phyloP scores from a whole-genome alignment of 306 rosid genomes.

The Abrus precatorius region DNA sequence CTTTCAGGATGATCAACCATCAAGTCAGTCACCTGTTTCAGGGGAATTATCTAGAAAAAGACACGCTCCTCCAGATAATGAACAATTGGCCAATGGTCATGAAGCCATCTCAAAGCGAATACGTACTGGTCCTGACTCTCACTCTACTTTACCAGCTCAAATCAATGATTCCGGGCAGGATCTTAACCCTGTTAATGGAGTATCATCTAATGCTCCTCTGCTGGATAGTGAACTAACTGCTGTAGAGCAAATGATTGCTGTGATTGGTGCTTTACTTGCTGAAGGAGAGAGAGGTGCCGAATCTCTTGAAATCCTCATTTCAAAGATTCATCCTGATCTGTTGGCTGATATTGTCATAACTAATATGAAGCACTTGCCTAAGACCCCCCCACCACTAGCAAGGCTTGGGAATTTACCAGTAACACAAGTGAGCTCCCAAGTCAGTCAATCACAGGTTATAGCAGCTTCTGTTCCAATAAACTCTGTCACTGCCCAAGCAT shows the following conservation, averaged over 20 bases:
- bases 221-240: conserved; percentile 77
- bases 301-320: conserved; percentile 91
- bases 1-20: conserved; percentile 75
- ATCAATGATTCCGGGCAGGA: conserved; percentile 69
- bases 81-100: conserved; percentile 74
- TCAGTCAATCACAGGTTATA: conserved; percentile 60
- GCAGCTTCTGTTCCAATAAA: conserved; percentile 61
- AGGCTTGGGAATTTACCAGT: conserved; percentile 71
- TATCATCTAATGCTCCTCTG: conserved; percentile 63
- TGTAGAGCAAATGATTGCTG: conserved; percentile 96
- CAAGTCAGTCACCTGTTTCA: conserved; percentile 66
- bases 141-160: conserved; percentile 60
- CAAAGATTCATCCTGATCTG: conserved; percentile 94
- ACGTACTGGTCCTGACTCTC: conserved; percentile 68
- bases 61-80: conserved; percentile 68
- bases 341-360: conserved; percentile 97
- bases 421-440: conserved; percentile 60
- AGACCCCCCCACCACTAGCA: conserved; percentile 71
- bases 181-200: conserved; percentile 63
- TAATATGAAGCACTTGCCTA: conserved; percentile 96
- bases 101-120: conserved; percentile 70
- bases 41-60: conserved; percentile 80
- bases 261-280: conserved; percentile 98
- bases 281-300: conserved; percentile 99
- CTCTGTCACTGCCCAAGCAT: conserved; percentile 61